Evolutionary conservation across 179 eudicot species (phyloP), one percentile per base, ranked within the genome.

Genomic region (Gypsophila paniculata): DNA sequence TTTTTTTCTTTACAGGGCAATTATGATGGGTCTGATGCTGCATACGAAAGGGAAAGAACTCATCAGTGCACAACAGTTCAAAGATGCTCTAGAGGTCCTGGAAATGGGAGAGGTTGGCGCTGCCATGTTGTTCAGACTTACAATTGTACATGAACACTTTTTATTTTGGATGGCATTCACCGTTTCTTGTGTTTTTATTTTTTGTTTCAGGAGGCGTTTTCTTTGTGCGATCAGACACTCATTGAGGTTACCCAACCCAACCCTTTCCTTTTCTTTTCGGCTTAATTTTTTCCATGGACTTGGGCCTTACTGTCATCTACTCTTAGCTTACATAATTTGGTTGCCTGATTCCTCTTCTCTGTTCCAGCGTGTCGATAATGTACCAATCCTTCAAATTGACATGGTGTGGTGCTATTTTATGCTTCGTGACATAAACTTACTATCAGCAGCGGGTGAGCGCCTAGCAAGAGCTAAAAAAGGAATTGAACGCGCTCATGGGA

Each of bases 341-440:
- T 93, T 46, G 65, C 48, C 51, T 4, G 46, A 46, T 67, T 18
- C 10, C 1, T 68, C 53, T 71, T 71, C 73, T 73, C 38, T 48
- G 39, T 55, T 68, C 71, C 86, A 91, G 90, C 79, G 82, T 75
- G 78, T 89, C 22, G 98, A 93, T 82, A 93, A 93, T 77, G 90
- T 89, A 32, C 75, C 98, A 3, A 88, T 93, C 71, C 89, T 93
- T 64, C 97, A 93, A 86, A 88, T 89, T 64, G 97, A 93, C 77
- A 91, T 88, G 80, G 96, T 91, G 39, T 93, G 98, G 98, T 93
- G 98, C 85, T 91, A 91, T 69, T 93, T 93, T 68, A 91, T 93
- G 98, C 93, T 93, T 68, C 90, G 85, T 71, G 96, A 93, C 70
- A 86, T 93, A 70, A 88, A 82, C 69, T 86, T 84, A 83, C 90